Base-by-base conservation (phyloP, 2,329 filamentous ascomycete genomes). In the Fusarium dimerum region DNA sequence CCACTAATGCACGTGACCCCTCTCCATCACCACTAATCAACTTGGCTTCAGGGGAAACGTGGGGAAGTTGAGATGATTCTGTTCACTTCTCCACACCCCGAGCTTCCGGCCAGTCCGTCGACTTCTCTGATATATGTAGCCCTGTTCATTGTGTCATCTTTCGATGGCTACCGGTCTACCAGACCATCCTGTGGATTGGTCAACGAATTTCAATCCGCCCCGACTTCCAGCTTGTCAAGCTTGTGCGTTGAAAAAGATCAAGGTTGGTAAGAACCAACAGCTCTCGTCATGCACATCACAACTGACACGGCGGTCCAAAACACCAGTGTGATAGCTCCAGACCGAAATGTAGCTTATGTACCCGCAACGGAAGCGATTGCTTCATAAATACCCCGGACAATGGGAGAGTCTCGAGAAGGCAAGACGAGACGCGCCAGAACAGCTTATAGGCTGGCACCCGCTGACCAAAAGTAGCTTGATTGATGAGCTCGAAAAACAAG, bases 201-300 rank as follows among this genome's bases (percentile, higher is more conserved):
- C 20, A 26, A 26, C 20, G 7, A 26, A 4, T 26, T 7, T 26
- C 20, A 26, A 26, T 4, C 20, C 20, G 20, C 20, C 20, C 7
- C 20, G 55, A 18, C 8, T 58, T 2, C 55, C 51, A 13, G 55
- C 55, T 1, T 58, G 55, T 38, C 55, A 58, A 20, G 42, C 40
- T 7, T 58, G 51, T 10, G 40, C 55, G 0, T 48, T 52, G 8
- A 41, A 40, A 2, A 58, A 58, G 7, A 58, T 55, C 13, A 58
- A 55, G 45, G 54, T 51, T 0, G 9, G 39, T 39, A 13, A 13
- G 9, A 16, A 13, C 16, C 17, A 12, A 5, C 16, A 11, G 6
- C 5, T n/a, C 2, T 12, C n/a, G 3, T 16, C 5, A 9, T 39
- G 5, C 36, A 5, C 12, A 13, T 38, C 5, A 15, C 15, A 12